Evolutionary conservation across 202 grass and related monocot genomes (phyloP).

Genomic region (Panicum virgatum): DNA sequence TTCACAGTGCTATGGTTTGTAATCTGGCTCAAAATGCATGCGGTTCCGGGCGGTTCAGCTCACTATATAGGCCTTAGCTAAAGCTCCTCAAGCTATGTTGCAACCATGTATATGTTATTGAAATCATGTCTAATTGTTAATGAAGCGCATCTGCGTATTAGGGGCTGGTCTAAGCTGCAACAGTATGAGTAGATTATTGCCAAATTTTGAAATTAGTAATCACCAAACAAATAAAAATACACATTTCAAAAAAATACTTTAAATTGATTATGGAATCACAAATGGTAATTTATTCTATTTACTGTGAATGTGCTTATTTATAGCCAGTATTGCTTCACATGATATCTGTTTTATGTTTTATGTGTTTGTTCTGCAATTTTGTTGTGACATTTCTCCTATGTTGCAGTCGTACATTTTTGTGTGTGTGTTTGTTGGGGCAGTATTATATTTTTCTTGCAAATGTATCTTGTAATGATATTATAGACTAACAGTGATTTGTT

Average conservation of each 20-base stretch:
- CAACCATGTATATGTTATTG: conserved; percentile 6
- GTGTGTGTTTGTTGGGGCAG: neutral
- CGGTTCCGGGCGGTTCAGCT: neutral
- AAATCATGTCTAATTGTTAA: neutral
- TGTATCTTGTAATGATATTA: conserved; percentile 6
- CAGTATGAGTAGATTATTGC: neutral
- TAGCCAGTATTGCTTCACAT: neutral
- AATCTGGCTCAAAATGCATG: neutral
- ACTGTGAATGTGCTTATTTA: neutral
- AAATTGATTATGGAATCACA: neutral
- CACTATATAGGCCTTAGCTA: neutral
- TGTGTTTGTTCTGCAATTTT: conserved; percentile 12
- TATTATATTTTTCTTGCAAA: conserved; percentile 8
- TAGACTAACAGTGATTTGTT: conserved; percentile 8
- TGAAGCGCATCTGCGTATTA: neutral
- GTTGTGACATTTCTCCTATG: conserved; percentile 2
- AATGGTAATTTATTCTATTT: neutral
- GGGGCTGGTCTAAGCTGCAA: neutral
- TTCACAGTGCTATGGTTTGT: neutral
- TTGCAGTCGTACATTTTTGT: neutral
- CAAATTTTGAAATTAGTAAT: neutral
- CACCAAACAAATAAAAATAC: neutral
- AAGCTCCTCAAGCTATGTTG: conserved; percentile 1
- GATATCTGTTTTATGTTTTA: neutral
- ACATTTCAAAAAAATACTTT: neutral